Base-by-base conservation (phyloP, 352 stramenopile genomes). In the Peronospora farinosa region DNA sequence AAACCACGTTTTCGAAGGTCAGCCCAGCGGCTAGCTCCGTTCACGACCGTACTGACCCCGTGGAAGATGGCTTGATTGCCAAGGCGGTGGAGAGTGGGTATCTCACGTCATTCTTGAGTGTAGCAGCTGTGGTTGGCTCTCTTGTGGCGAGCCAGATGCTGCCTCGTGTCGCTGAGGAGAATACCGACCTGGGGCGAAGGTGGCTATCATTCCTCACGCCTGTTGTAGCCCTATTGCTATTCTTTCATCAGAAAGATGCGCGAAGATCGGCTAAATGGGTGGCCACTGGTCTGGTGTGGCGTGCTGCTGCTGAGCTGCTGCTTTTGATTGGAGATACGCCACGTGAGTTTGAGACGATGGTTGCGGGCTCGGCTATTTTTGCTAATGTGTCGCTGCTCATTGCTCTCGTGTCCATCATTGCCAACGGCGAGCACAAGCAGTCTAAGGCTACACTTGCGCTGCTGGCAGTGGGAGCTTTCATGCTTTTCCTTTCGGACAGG, bases 251-350 rank as follows among this genome's bases (percentile, higher is more conserved):
- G 57, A 74, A 75, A 25, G 77, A 91, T 61, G 65, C 65, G 21
- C 80, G 79, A n/a, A 36, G 63, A 42, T 84, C 74, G 16, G 76
- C 70, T 16, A 91, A 86, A 65, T 93, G 82, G 82, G 69, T 91
- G 36, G 82, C 82, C 7, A 87, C 88, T 57, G 73, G 74, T 33
- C 64, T 93, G n/a, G 62, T 74, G 7, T 93, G 82, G 82, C 78
- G 82, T 44, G 60, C 69, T 41, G 76, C 82, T 17, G 76, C 70
- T 7, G 82, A 93, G 52, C 47, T 88, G 31, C 64, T 89, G 9
- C 55, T 90, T 40, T 56, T 88, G 41, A 68, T 91, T 44, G 72
- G 73, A 44, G 32, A 37, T 21, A 67, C 53, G 11, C 60, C 63
- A 0, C 42, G 66, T 43, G 67, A 87, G 33, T 87, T 83, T 40